These are phyloP conservation scores for Leishmania gerbilli DNA, from an alignment of 208 protist species.

Conservation along the genomic window DNA sequence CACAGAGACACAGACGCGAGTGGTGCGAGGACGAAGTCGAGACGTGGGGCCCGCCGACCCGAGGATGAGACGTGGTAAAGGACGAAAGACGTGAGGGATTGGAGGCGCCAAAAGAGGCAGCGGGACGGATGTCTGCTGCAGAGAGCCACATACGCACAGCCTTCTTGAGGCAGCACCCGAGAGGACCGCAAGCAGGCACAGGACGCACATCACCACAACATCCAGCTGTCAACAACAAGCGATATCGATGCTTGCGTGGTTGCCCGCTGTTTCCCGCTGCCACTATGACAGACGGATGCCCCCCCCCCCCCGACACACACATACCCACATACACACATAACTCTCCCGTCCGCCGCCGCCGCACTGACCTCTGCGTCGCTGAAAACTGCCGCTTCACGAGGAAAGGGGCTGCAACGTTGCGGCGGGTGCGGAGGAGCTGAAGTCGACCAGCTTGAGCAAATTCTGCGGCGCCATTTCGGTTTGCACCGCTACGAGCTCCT, in stretches of 20 bases:
- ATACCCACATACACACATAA: neutral
- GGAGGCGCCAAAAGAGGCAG: neutral
- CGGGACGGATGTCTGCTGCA: neutral
- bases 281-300: neutral
- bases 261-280: neutral
- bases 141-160: neutral
- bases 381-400: neutral
- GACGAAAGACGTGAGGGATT: neutral
- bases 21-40: neutral
- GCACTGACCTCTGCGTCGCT: neutral
- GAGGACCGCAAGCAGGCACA: neutral
- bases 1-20: neutral
- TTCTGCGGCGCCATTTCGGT: slow-evolving; percentile 59
- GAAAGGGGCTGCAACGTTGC: neutral
- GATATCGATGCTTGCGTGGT: neutral
- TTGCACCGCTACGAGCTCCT: slow-evolving; percentile 18
- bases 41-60: neutral
- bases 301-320: neutral
- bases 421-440: slow-evolving; percentile 2
- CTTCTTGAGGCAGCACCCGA: neutral
- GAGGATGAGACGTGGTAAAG: neutral
- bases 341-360: neutral
- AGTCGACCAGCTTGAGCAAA: slow-evolving; percentile 43
- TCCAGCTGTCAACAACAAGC: neutral
- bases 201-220: neutral